A percentile compares a stretch with the other conserved stretches of the same genome.
phyloP scores from a whole-genome alignment of 371 early-diverging fungal species.

The Coemansia linderi region DNA sequence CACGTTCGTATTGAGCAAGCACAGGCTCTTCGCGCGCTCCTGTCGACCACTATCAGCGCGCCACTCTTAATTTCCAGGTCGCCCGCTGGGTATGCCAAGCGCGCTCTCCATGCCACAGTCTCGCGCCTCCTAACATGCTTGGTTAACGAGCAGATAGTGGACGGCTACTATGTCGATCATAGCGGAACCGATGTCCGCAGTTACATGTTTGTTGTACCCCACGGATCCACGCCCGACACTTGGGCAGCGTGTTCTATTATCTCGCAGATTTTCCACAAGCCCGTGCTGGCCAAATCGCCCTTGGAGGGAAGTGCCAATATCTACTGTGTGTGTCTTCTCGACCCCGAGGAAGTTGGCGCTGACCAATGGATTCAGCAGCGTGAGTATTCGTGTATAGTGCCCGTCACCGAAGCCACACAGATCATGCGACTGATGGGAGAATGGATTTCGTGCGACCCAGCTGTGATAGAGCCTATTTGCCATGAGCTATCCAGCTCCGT shows the following conservation, averaged over 20 bases:
- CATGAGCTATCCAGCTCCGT: conserved; percentile 58
- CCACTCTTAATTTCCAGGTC: conserved; percentile 19
- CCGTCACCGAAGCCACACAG: conserved; percentile 16
- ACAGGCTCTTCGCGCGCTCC: conserved; percentile 7
- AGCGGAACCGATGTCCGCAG: conserved; percentile 1
- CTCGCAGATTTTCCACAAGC: conserved; percentile 37
- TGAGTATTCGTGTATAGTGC: background rate
- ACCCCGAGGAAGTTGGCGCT: conserved; percentile 40
- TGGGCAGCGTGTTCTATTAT: conserved; percentile 4
- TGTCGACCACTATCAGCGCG: background rate
- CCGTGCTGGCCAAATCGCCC: conserved; percentile 20
- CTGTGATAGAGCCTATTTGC: conserved; percentile 32
- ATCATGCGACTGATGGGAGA: conserved; percentile 53
- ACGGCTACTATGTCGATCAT: conserved; percentile 42
- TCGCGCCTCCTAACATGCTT: conserved; percentile 65
- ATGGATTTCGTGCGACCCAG: conserved; percentile 43
- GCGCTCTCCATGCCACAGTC: conserved; percentile 56
- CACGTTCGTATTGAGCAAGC: background rate
- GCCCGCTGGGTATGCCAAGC: conserved; percentile 25
- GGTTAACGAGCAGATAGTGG: conserved; percentile 62
- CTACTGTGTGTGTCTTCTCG: conserved; percentile 20
- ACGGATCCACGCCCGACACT: background rate
- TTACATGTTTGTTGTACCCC: conserved; percentile 22
- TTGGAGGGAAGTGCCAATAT: background rate
- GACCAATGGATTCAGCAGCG: conserved; percentile 26